phyloP scores from a whole-genome alignment of 352 stramenopile genomes.

The Phytopythium helicoides region DNA sequence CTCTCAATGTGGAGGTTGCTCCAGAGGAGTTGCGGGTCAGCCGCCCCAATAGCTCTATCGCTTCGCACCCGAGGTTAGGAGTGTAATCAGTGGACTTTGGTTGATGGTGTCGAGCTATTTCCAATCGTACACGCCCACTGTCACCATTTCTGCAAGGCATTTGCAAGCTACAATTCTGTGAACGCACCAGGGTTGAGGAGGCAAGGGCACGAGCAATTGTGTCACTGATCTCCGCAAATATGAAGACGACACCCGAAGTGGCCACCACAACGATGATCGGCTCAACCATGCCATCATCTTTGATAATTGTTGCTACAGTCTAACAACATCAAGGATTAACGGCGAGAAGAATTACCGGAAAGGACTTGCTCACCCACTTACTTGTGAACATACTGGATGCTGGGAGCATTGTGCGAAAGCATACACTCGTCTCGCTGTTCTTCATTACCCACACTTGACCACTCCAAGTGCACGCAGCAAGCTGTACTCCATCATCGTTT shows the following conservation, averaged over 20 bases:
- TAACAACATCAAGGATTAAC: background rate
- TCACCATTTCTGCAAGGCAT: too few relatives aligned
- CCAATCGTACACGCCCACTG: too few relatives aligned
- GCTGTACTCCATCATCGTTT: slow-evolving; percentile 21
- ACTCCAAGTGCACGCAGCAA: slow-evolving; percentile 74
- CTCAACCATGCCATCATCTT: slow-evolving; percentile 12
- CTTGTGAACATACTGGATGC: slow-evolving; percentile 63
- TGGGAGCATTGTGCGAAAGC: slow-evolving; percentile 66
- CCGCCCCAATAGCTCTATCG: slow-evolving; percentile 36
- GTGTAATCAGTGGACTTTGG: too few relatives aligned
- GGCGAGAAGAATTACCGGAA: background rate
- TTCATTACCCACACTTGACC: slow-evolving; percentile 54
- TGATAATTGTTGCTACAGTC: background rate
- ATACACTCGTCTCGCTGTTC: slow-evolving; percentile 36
- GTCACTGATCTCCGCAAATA: slow-evolving; percentile 47
- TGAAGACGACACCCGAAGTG: slow-evolving; percentile 61
- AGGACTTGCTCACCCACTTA: slow-evolving; percentile 15
- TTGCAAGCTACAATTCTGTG: too few relatives aligned
- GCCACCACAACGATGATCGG: slow-evolving; percentile 57
- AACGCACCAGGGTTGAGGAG: slow-evolving; percentile 37
- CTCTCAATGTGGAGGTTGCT: background rate
- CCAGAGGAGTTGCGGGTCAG: slow-evolving; percentile 22
- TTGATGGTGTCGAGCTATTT: too few relatives aligned
- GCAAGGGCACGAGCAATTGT: slow-evolving; percentile 46
- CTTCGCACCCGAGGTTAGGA: slow-evolving; percentile 47